phyloP scores from a whole-genome alignment of 768 basidiomycete genomes.

The Suillus variegatus region DNA sequence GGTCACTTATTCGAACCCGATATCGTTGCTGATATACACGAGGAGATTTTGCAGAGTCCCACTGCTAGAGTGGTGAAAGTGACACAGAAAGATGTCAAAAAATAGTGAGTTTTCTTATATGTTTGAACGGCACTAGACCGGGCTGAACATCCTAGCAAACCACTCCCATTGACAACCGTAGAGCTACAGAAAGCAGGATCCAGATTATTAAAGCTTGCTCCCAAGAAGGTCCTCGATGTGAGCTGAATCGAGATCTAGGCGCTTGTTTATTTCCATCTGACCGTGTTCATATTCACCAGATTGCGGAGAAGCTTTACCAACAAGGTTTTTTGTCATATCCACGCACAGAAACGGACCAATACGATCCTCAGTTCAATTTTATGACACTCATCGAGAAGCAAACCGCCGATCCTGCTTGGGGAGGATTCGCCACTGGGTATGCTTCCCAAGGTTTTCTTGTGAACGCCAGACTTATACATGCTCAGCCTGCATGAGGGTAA shows the following conservation, averaged over 20 bases:
- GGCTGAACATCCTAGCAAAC: constrained; percentile 68
- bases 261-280: not conserved
- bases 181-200: constrained; percentile 97
- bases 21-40: constrained; percentile 70
- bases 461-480: not conserved
- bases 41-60: constrained; percentile 62
- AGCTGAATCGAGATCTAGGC: constrained; percentile 24
- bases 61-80: constrained; percentile 76
- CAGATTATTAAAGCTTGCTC: constrained; percentile 82
- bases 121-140: not conserved
- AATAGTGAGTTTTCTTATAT: constrained; percentile 63
- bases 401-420: constrained; percentile 79
- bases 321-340: constrained; percentile 96
- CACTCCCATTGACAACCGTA: constrained; percentile 92
- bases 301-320: constrained; percentile 93
- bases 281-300: constrained; percentile 43
- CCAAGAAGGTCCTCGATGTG: constrained; percentile 92
- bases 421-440: constrained; percentile 77
- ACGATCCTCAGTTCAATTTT: constrained; percentile 92
- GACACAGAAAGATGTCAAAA: constrained; percentile 84
- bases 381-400: constrained; percentile 87
- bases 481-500: constrained; percentile 70
- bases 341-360: constrained; percentile 97
- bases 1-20: constrained; percentile 81
- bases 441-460: constrained; percentile 23